Evolutionary conservation across 2,329 filamentous ascomycete species (phyloP), one percentile per base, ranked within the genome.

Genomic region (Incumbomyces lentus): DNA sequence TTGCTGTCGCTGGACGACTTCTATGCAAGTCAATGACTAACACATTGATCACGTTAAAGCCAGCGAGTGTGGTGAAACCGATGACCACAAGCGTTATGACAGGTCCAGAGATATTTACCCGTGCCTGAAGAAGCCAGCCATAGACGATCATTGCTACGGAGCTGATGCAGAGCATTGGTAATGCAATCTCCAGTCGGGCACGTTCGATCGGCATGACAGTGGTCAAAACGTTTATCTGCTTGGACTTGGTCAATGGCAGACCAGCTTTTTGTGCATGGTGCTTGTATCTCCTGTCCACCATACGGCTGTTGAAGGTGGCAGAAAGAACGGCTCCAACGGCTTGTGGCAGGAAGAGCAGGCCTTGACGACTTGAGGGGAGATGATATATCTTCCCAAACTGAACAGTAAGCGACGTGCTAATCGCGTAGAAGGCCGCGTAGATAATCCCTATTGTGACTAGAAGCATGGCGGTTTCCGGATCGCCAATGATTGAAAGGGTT

Each of bases 231-330:
- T 69, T 64, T 6, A 60, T 61, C 19, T 63, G 54, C 3, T 61
- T 56, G 34, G 62, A 64, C 26, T 61, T 62, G 13, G 53, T 53
- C 11, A 67, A 16, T 0, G 62, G 59, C 12, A 66, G 57, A 2
- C 60, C 59, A 12, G 62, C 42, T 11, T 54, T 42, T 22, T 54
- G 56, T 2, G 64, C 64, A 7, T 65, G 56, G 6, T 64, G 59
- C 3, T 59, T 56, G 51, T 68, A 72, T 36, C 70, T 70, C 56
- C 61, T 65, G 49, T 72, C 69, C 2, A 71, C 51, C 7, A 69
- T 51, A n/a, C 59, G 58, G 2, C 65, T 66, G 16, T 63, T 68
- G 8, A 64, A 54, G 42, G 66, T 58, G 1, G 63, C 62, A 6
- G 67, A 63, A 7, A 68, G 46, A n/a, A 67, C 56, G 12, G 62